A percentile compares a stretch with the other conserved stretches of the same genome.
phyloP scores from a whole-genome alignment of 2,329 filamentous ascomycete genomes.

The Phialophora chinensis region DNA sequence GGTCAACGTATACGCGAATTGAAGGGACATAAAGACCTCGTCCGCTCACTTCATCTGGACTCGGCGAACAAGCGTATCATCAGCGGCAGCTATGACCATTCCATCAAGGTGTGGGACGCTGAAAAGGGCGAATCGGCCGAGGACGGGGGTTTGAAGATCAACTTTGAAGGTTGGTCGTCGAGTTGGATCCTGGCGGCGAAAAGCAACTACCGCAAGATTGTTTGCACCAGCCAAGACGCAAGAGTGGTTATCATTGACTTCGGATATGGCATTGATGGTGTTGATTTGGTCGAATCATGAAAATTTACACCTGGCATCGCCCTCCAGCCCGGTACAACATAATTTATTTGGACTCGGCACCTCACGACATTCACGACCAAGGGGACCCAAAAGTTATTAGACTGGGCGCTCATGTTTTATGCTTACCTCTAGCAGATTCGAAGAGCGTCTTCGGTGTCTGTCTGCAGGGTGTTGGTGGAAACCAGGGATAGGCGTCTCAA shows the following conservation, averaged over 20 bases:
- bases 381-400: slow-evolving; percentile 16
- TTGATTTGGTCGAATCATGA: slow-evolving; percentile 56
- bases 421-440: background rate
- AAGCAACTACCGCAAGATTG: slow-evolving; percentile 91
- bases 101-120: slow-evolving; percentile 94
- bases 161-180: slow-evolving; percentile 92
- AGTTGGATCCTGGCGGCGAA: slow-evolving; percentile 98
- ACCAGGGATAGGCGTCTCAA: background rate
- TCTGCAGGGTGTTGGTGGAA: slow-evolving; percentile 30
- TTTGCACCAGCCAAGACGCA: slow-evolving; percentile 92
- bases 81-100: slow-evolving; percentile 91
- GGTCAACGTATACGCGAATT: slow-evolving; percentile 82
- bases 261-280: slow-evolving; percentile 64
- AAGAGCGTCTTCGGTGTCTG: slow-evolving; percentile 6
- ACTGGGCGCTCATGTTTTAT: slow-evolving; percentile 14
- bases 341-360: slow-evolving; percentile 20
- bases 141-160: slow-evolving; percentile 76
- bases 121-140: slow-evolving; percentile 80
- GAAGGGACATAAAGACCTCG: slow-evolving; percentile 80
- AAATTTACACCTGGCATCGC: slow-evolving; percentile 3
- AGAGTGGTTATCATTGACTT: slow-evolving; percentile 95
- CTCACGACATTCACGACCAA: slow-evolving; percentile 28
- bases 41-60: slow-evolving; percentile 90
- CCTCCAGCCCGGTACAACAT: slow-evolving; percentile 7
- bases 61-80: slow-evolving; percentile 83